A percentile compares a stretch with the other conserved stretches of the same genome.
Conservation (phyloP, 441 rosid genomes). For the Bocquillonia castaneifolia region DNA sequence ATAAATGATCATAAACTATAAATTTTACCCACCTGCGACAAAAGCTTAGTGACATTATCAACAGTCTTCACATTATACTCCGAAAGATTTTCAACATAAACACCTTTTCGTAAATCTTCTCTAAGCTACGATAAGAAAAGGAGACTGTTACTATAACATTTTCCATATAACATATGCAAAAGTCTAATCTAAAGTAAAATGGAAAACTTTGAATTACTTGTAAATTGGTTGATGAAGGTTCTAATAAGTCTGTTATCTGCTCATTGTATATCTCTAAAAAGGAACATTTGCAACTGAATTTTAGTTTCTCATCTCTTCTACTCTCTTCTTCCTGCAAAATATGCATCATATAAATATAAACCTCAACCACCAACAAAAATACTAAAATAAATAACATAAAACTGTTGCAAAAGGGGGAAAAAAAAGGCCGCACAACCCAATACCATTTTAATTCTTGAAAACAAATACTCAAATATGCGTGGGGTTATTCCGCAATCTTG, state of each 20-base stretch:
- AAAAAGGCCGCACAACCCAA: slow-evolving; percentile 4
- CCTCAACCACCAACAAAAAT: slow-evolving; percentile 1
- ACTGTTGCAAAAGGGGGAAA: background rate
- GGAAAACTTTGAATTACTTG: slow-evolving; percentile 47
- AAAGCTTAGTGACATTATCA: slow-evolving; percentile 66
- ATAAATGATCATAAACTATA: slow-evolving; percentile 8
- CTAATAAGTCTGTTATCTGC: slow-evolving; percentile 86
- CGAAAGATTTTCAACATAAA: slow-evolving; percentile 81
- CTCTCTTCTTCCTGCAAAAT: slow-evolving; percentile 72
- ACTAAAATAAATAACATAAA: background rate
- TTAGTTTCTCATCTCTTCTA: slow-evolving; percentile 65
- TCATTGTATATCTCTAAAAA: slow-evolving; percentile 93
- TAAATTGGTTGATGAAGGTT: slow-evolving; percentile 84
- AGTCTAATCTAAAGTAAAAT: slow-evolving; percentile 14
- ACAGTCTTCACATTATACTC: slow-evolving; percentile 64
- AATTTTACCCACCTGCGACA: slow-evolving; percentile 49
- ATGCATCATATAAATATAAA: slow-evolving; percentile 11
- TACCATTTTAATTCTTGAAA: slow-evolving; percentile 73
- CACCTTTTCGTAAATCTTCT: slow-evolving; percentile 84
- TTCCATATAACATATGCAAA: slow-evolving; percentile 10
- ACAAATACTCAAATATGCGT: slow-evolving; percentile 73
- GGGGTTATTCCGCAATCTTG: slow-evolving; percentile 86
- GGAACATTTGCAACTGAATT: slow-evolving; percentile 86
- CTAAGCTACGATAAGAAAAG: slow-evolving; percentile 68
- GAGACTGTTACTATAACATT: too few species aligned